phyloP scores from a whole-genome alignment of 1,284 basidiomycete genomes.

The Cutaneotrichosporon arboriforme region DNA sequence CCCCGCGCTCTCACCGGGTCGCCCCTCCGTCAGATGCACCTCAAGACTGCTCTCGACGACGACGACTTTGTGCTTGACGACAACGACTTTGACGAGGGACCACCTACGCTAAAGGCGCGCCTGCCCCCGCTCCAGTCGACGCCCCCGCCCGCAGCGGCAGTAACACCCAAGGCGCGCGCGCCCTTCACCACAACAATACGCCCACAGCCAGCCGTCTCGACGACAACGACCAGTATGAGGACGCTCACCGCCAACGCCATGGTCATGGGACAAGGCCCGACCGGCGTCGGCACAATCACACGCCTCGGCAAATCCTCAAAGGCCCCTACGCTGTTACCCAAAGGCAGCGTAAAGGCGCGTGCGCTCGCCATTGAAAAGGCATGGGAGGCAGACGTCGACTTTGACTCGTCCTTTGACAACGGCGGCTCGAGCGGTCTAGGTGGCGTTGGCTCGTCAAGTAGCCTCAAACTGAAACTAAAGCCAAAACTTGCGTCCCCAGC shows the following conservation, averaged over 20 bases:
- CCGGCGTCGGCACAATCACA: slow-evolving; percentile 39
- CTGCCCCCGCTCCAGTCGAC: not conserved
- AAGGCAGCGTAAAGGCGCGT: slow-evolving; percentile 26
- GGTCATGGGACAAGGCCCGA: slow-evolving; percentile 31
- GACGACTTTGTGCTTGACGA: slow-evolving; percentile 26
- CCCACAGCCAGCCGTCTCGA: not conserved
- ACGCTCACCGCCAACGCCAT: slow-evolving; percentile 17
- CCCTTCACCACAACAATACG: not conserved
- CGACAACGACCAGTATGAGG: slow-evolving; percentile 13
- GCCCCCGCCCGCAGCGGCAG: not conserved
- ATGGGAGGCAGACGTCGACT: slow-evolving; percentile 33
- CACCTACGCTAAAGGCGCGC: not conserved
- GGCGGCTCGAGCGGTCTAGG: not conserved
- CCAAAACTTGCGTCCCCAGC: slow-evolving; percentile 15
- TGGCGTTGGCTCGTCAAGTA: not conserved
- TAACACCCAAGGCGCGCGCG: not conserved
- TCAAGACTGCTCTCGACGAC: slow-evolving; percentile 19
- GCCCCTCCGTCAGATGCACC: slow-evolving; percentile 27
- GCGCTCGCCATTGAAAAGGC: slow-evolving; percentile 24
- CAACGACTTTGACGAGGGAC: slow-evolving; percentile 14
- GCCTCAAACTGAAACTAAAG: slow-evolving; percentile 3
- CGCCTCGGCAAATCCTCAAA: slow-evolving; percentile 18
- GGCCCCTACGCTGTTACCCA: not conserved
- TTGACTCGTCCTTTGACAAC: slow-evolving; percentile 15
- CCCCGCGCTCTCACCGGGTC: slow-evolving; percentile 14